Evolutionary conservation across 2,329 filamentous ascomycete species (phyloP), one percentile per base, ranked within the genome.

Genomic region (Pseudocercospora macadamiae): DNA sequence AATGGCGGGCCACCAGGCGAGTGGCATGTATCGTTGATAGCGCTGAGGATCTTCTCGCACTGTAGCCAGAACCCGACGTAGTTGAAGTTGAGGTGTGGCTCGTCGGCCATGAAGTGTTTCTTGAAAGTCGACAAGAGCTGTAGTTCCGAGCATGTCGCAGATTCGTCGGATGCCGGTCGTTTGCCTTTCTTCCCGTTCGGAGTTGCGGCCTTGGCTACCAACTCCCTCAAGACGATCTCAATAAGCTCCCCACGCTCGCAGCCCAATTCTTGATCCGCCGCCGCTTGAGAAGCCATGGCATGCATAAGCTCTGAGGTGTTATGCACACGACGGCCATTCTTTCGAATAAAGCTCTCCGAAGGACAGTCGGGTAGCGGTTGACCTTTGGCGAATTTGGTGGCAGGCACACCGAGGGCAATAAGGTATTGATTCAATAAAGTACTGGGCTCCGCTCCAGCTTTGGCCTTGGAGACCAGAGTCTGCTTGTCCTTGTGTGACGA

Each of bases 71-170:
- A 51, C 9, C 30, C 32, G 16, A 51, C 14, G 19, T 51, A 57
- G 19, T 51, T 45, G 32, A 57, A 51, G 19, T 51, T 51, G 2
- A 57, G 44, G 12, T 51, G 45, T n/a, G 54, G 45, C 21, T 57
- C 54, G 14, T 57, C 45, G 12, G 23, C 14, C 19, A 51, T 51
- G 30, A 51, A 23, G 2, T 4, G 12, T 21, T 14, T 51, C 16
- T 51, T 30, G 32, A 57, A 42, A 7, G 54, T 51, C 12, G 25
- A 21, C 16, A 51, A 34, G 10, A 57, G 54, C 32, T 57, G 37
- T 2, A 37, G 7, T 3, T n/a, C n/a, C n/a, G 5, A 2, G 8
- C 18, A 37, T 14, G 12, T 12, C 6, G 6, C 28, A 7, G 6
- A 7, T 12, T 12, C 12, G 28, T 12, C 12, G 6, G 28, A 32